Evolutionary conservation across 306 rosid species (phyloP), one percentile per base, ranked within the genome.

Genomic region (Datisca glomerata): DNA sequence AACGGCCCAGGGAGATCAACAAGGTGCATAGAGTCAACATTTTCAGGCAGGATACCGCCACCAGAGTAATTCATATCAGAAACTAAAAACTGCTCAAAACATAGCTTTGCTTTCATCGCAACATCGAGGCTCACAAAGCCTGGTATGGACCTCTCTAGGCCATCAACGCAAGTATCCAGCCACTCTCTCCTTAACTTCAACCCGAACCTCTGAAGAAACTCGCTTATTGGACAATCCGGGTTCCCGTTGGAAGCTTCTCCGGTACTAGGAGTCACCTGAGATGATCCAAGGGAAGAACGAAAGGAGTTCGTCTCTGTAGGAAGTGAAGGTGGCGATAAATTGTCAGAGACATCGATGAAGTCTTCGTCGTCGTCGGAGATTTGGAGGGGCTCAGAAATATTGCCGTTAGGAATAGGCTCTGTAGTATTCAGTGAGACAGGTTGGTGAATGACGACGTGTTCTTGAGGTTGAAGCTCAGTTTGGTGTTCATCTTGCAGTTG

Each of bases 1-100:
- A 54, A 82, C 5, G 93, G 93, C 28, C 96, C 96, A 0, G 93
- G 67, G 42, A 87, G 93, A 57, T 76, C 50, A 56, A 41, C 53
- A 9, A 71, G 71, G 59, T 87, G 96, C 75, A 87, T 72, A 24
- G 81, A 70, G 45, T 61, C 65, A 5, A 87, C 87, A 47, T 67
- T 60, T 11, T 60, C 65, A 24, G 96, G 96, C 22, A 87, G 87
- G 34, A 67, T 52, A 5, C 94, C 93, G 13, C 49, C 57, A 4
- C 93, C 94, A 24, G 63, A 67, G 22, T 8, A 48, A 55, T 79
- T 87, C 80, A 82, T 68, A 51, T 87, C 94, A 4, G 87, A 66
- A 18, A 65, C 60, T 11, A 87, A 49, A 11, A 74, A 87, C 63
- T 72, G 80, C 69, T 76, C 76, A 61, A 87, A 82, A 48, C 93